Percentiles rank a stretch among this genome's conserved stretches.
phyloP scores from a whole-genome alignment of 352 stramenopile species.

The Phytophthora boehmeriae region DNA sequence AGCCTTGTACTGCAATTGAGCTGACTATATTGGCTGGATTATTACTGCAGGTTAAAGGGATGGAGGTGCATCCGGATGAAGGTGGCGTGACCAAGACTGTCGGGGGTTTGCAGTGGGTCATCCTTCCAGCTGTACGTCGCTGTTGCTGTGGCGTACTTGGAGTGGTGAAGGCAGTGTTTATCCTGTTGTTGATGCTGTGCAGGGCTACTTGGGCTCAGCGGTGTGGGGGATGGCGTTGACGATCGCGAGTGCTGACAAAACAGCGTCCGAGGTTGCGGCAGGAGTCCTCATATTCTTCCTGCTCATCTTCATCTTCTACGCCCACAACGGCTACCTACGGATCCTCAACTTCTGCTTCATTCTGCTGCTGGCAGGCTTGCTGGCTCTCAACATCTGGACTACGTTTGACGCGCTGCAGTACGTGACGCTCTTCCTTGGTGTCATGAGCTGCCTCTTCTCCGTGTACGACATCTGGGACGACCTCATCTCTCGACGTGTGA shows the following conservation, averaged over 20 bases:
- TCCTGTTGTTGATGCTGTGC: conserved; percentile 3
- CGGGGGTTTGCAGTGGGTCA: conserved; percentile 74
- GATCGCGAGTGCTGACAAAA: conserved; percentile 68
- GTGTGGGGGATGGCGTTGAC: conserved; percentile 89
- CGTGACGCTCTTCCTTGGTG: conserved; percentile 87
- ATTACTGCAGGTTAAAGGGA: conserved; percentile 69
- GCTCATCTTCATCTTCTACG: conserved; percentile 86
- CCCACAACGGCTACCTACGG: conserved; percentile 87
- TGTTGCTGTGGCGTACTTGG: neutral
- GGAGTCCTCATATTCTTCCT: conserved; percentile 90
- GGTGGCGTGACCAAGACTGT: conserved; percentile 86
- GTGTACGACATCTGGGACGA: conserved; percentile 93
- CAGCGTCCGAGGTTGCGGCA: conserved; percentile 70
- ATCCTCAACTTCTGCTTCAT: conserved; percentile 88
- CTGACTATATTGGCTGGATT: neutral
- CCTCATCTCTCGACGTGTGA: conserved; percentile 88
- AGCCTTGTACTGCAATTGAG: neutral
- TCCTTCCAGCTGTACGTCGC: conserved; percentile 67
- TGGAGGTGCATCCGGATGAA: conserved; percentile 91
- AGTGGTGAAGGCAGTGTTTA: neutral
- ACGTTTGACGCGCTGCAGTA: conserved; percentile 77
- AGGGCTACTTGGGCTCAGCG: conserved; percentile 87
- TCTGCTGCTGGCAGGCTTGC: conserved; percentile 72
- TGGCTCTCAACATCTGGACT: conserved; percentile 75
- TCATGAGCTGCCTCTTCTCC: conserved; percentile 92